Evolutionary conservation across 2,329 filamentous ascomycete species (phyloP).

Genomic region (Aspergillus aculeatus): DNA sequence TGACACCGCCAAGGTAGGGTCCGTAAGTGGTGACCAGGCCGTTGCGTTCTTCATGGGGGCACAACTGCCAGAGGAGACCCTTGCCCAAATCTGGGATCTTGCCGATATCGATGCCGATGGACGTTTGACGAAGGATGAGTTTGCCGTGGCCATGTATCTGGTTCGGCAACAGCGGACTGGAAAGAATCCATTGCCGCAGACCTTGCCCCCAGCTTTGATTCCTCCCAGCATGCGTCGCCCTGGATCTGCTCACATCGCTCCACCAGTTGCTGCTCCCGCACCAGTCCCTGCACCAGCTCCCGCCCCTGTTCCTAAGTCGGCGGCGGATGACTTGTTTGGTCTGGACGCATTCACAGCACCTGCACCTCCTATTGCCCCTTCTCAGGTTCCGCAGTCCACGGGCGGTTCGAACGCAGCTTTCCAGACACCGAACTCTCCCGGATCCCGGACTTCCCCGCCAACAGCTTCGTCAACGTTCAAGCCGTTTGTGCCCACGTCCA

Average conservation of each 20-base stretch:
- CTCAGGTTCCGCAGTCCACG: slow-evolving; percentile 65
- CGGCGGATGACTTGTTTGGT: slow-evolving; percentile 90
- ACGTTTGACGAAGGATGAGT: slow-evolving; percentile 81
- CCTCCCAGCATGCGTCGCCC: slow-evolving; percentile 77
- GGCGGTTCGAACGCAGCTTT: slow-evolving; percentile 64
- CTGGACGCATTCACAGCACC: slow-evolving; percentile 69
- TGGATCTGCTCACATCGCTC: slow-evolving; percentile 36
- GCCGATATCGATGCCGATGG: slow-evolving; percentile 91
- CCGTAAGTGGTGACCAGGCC: slow-evolving; percentile 89
- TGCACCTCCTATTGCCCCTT: slow-evolving; percentile 54
- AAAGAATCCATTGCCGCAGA: slow-evolving; percentile 68
- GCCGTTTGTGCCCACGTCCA: slow-evolving; percentile 87
- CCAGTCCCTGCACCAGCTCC: slow-evolving; percentile 45
- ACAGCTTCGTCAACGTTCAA: slow-evolving; percentile 64
- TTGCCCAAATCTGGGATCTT: slow-evolving; percentile 96
- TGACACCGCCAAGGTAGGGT: slow-evolving; percentile 76
- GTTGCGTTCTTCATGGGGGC: slow-evolving; percentile 94
- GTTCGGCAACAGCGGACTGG: slow-evolving; percentile 85
- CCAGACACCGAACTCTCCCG: slow-evolving; percentile 56
- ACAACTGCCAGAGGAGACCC: slow-evolving; percentile 77
- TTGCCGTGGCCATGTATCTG: slow-evolving; percentile 95
- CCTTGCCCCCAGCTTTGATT: slow-evolving; percentile 76
- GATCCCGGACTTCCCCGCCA: slow-evolving; percentile 39
- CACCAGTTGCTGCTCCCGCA: slow-evolving; percentile 43
- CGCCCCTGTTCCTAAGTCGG: slow-evolving; percentile 66